Evolutionary conservation across 495 filamentous ascomycete species (phyloP), one percentile per base, ranked within the genome.

Genomic region (Aspergillus sclerotioniger): DNA sequence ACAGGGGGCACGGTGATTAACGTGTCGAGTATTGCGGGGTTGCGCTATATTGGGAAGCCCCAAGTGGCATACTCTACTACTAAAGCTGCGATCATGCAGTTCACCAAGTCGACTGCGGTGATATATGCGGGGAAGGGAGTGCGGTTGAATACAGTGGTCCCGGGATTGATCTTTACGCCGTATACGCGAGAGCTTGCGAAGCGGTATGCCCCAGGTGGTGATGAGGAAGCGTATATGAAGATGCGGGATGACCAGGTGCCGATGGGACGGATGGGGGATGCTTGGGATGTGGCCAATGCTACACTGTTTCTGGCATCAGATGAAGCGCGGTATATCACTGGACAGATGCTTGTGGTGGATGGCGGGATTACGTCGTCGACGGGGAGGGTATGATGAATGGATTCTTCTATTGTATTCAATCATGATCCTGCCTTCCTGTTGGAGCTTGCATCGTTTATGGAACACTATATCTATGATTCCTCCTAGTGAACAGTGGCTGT

Each of bases 321-420:
- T 50, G 80, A 81, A 51, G 74, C 81, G 5, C 54, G 57, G 13
- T 84, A 81, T 66, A 75, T 83, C 20, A 84, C 81, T 1, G 81
- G 82, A 0, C 71, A 78, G 58, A 72, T 83, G 58, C 63, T 84
- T 8, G 70, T 84, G 1, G 76, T 86, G 1, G 81, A 85, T 73
- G 82, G 84, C 6, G 82, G 79, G 4, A 70, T 74, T 21, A 72
- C 67, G n/a, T 60, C 60, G 4, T 73, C 68, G 2, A 71, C 68
- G 0, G 68, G 68, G 7, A 46, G 62, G 13, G 29, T 57, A 9
- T 64, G 39, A 62, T 53, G 53, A 41, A 25, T 25, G 25, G 2
- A 25, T 25, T 5, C 25, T 25, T 25, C 25, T n/a, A n/a, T n/a
- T n/a, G n/a, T n/a, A n/a, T n/a, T n/a, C n/a, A n/a, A n/a, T n/a